phyloP scores from a whole-genome alignment of 2,329 filamentous ascomycete genomes.

The Sporothrix globosa region DNA sequence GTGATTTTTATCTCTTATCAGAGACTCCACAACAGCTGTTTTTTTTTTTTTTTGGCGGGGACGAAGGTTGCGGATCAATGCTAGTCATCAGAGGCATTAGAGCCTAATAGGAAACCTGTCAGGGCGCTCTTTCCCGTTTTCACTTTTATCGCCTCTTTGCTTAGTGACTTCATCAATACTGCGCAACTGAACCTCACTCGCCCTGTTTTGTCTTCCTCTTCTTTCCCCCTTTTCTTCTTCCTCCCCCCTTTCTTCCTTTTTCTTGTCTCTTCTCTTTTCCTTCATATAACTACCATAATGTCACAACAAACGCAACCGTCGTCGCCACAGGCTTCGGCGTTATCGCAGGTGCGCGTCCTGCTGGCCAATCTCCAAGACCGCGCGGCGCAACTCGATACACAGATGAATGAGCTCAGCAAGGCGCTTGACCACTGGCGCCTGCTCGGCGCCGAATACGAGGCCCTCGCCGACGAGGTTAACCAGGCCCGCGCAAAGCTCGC shows the following conservation, averaged over 20 bases:
- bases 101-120: neutral
- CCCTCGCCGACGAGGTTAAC: conserved; percentile 76
- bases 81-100: neutral
- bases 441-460: conserved; percentile 90
- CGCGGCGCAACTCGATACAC: conserved; percentile 73
- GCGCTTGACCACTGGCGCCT: conserved; percentile 85
- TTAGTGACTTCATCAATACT: neutral
- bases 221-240: neutral
- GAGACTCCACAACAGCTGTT: neutral
- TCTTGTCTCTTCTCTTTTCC: neutral
- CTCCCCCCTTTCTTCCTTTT: neutral
- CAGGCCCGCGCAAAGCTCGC: conserved; percentile 41
- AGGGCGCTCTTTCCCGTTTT: neutral
- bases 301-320: conserved; percentile 21
- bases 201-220: neutral
- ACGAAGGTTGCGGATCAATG: conserved; percentile 3
- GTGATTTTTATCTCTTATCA: conserved; percentile 27
- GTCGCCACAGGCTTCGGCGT: conserved; percentile 10
- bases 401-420: conserved; percentile 71
- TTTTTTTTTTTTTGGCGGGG: conserved; percentile 8
- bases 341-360: conserved; percentile 47
- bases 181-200: neutral
- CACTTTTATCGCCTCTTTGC: conserved; percentile 11
- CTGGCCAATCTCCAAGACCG: conserved; percentile 75
- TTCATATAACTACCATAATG: neutral